A percentile compares a stretch with the other conserved stretches of the same genome.
These are phyloP conservation scores for Thalassiosira oceanica DNA, from an alignment of 352 stramenopile species.

Conservation along the genomic window DNA sequence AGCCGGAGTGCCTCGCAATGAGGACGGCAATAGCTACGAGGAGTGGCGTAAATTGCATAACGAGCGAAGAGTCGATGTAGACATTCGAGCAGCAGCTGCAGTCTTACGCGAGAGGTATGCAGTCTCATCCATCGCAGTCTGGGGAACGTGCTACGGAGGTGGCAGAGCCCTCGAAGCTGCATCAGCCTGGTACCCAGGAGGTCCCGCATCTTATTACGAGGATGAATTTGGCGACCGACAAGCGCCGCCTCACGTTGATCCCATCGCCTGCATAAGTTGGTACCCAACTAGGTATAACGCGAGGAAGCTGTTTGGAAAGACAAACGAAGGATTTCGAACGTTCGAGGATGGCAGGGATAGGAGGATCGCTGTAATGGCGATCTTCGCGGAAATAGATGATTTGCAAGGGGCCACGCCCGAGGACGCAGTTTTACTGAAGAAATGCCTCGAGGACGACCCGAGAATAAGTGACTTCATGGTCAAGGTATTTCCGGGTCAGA, in stretches of 20 bases:
- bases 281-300: conserved; percentile 78
- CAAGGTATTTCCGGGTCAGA: conserved; percentile 77
- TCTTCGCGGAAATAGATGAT: conserved; percentile 71
- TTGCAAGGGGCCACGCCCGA: conserved; percentile 57
- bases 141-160: conserved; percentile 76
- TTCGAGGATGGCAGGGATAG: conserved; percentile 46
- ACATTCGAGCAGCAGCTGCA: conserved; percentile 73
- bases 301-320: conserved; percentile 56
- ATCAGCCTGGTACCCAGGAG: conserved; percentile 51
- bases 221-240: conserved; percentile 9
- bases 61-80: conserved; percentile 68
- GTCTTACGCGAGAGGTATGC: conserved; percentile 68
- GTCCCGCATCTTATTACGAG: conserved; percentile 29
- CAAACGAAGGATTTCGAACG: conserved; percentile 31
- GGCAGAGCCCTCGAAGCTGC: conserved; percentile 71
- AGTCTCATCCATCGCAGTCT: conserved; percentile 69
- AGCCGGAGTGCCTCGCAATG: conserved; percentile 37
- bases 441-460: conserved; percentile 56
- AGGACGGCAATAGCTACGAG: conserved; percentile 63
- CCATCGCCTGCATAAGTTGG: conserved; percentile 69
- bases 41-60: conserved; percentile 65
- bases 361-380: conserved; percentile 66
- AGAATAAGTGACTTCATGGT: conserved; percentile 77
- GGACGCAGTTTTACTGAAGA: conserved; percentile 64
- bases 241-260: conserved; percentile 55